A percentile compares a stretch with the other conserved stretches of the same genome.
These are phyloP conservation scores for Acacia pycnantha DNA, from an alignment of 331 rosid genomes.

Conservation along the genomic window DNA sequence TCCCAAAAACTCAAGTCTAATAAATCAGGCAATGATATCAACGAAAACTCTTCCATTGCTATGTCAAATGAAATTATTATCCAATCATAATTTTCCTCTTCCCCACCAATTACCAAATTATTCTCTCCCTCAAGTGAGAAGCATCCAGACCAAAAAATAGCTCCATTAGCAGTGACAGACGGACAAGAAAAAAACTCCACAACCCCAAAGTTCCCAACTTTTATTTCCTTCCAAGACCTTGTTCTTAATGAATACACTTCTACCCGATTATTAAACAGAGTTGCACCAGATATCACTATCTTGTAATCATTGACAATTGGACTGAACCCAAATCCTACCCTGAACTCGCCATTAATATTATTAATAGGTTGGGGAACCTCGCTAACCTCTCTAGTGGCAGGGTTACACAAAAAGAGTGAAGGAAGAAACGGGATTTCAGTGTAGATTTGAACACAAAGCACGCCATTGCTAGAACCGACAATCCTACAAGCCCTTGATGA, in stretches of 20 bases:
- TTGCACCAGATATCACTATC: neutral
- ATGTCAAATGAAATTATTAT: neutral
- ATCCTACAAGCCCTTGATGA: neutral
- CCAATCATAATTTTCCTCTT: neutral
- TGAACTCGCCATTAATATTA: neutral
- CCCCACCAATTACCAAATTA: too few species aligned
- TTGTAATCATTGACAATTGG: neutral
- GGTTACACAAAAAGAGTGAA: neutral
- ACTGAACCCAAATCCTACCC: neutral
- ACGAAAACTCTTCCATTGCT: neutral
- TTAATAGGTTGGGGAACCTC: neutral
- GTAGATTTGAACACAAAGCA: neutral
- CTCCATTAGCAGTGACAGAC: neutral
- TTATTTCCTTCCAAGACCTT: neutral
- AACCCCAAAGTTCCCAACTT: neutral
- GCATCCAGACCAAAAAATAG: neutral
- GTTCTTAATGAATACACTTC: neutral
- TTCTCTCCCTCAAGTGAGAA: too few species aligned
- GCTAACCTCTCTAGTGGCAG: neutral
- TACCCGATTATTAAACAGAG: neutral
- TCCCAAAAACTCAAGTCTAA: neutral
- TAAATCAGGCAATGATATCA: neutral
- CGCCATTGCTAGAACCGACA: constrained; percentile 27
- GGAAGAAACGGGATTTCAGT: neutral
- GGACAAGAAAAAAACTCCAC: rapidly evolving